These are phyloP conservation scores for Nakazawaea ishiwadae DNA, from an alignment of 805 yeast genomes.

Conservation along the genomic window DNA sequence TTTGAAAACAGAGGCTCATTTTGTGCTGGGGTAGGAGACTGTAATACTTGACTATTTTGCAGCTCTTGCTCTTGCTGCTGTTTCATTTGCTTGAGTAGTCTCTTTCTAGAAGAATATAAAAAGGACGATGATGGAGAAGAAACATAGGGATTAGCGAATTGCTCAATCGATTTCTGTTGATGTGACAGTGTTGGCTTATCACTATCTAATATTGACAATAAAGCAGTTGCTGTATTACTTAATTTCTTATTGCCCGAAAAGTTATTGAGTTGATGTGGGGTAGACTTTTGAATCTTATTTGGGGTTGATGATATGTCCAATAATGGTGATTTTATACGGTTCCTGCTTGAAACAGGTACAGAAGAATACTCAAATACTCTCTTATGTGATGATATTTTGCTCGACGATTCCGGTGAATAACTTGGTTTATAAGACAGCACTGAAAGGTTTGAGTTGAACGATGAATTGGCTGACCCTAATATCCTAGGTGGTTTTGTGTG, in stretches of 20 bases:
- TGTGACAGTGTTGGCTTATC: not conserved
- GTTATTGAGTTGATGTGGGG: constrained; percentile 13
- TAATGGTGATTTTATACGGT: constrained; percentile 24
- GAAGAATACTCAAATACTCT: constrained; percentile 24
- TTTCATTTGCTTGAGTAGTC: constrained; percentile 5
- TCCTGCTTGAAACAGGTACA: constrained; percentile 23
- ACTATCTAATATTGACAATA: constrained; percentile 18
- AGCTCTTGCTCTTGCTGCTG: not conserved
- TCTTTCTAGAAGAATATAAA: constrained; percentile 7
- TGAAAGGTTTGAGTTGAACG: constrained; percentile 18
- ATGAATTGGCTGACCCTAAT: constrained; percentile 11
- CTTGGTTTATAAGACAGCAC: constrained; percentile 23
- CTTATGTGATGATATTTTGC: constrained; percentile 18
- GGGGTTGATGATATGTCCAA: constrained; percentile 17
- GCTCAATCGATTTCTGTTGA: not conserved
- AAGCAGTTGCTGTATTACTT: constrained; percentile 22
- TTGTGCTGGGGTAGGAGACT: not conserved
- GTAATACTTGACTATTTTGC: too few species aligned
- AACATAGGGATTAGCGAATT: constrained; percentile 11
- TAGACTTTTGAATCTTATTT: constrained; percentile 12
- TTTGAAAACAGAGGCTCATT: not conserved
- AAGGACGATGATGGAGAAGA: constrained; percentile 11
- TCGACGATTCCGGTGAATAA: constrained; percentile 13
- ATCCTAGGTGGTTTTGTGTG: not conserved
- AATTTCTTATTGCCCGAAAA: constrained; percentile 14